These are phyloP conservation scores for Dendryphion nanum DNA, from an alignment of 2,329 filamentous ascomycete species.

Conservation along the genomic window DNA sequence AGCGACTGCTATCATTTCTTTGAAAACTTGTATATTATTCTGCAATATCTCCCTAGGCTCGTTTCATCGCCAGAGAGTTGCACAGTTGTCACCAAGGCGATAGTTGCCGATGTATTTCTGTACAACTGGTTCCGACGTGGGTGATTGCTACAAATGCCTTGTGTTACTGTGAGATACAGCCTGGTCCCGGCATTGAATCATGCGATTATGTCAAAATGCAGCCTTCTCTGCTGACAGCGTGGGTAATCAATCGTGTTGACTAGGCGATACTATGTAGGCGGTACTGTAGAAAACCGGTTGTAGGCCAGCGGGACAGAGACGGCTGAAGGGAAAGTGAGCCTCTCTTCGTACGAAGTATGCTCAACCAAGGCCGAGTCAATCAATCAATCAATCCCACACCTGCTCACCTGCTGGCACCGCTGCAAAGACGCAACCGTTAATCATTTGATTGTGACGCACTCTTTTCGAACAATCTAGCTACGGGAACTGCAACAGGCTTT, in stretches of 20 bases:
- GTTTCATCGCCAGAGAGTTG: constrained; percentile 4
- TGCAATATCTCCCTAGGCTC: too few species aligned
- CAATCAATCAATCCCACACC: constrained; percentile 22
- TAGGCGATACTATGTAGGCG: constrained; percentile 11
- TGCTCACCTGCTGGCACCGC: constrained; percentile 3
- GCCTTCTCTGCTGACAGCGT: constrained; percentile 9
- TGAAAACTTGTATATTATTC: too few species aligned
- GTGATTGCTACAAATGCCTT: constrained; percentile 15
- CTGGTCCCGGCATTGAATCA: constrained; percentile 5
- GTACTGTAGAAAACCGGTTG: constrained; percentile 13
- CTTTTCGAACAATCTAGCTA: constrained; percentile 13
- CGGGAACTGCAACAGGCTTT: constrained; percentile 8
- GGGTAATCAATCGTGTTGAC: constrained; percentile 11
- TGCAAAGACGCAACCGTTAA: constrained; percentile 8
- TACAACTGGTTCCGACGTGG: constrained; percentile 8
- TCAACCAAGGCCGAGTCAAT: constrained; percentile 20
- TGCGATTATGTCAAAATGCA: constrained; percentile 20
- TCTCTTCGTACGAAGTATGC: constrained; percentile 3
- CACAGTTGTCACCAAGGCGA: constrained; percentile 1
- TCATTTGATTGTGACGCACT: constrained; percentile 16
- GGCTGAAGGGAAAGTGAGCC: constrained; percentile 23
- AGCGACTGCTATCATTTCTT: constrained; percentile 8
- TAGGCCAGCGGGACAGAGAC: constrained; percentile 8
- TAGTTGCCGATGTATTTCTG: constrained; percentile 17
- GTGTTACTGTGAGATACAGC: constrained; percentile 24